Evolutionary conservation across 352 stramenopile species (phyloP).

Genomic region (Pythium biforme): DNA sequence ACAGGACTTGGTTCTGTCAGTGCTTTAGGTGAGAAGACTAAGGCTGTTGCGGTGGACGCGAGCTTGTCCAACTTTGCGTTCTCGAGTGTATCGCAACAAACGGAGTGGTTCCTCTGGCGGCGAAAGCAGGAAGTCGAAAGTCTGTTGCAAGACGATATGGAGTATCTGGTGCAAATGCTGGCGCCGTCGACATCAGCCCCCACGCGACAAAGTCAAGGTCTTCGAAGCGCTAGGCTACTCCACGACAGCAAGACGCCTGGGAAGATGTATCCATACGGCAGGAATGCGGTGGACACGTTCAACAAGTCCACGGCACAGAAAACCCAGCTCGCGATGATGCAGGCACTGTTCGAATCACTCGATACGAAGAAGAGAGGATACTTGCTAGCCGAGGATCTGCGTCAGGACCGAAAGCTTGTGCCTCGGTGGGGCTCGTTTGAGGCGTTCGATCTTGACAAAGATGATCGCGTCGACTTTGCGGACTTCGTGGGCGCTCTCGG

Average conservation of each 20-base stretch:
- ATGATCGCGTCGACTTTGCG: conserved; percentile 45
- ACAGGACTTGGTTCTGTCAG: conserved; percentile 26
- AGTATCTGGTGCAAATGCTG: conserved; percentile 46
- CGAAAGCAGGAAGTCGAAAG: conserved; percentile 68
- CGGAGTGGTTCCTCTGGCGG: conserved; percentile 79
- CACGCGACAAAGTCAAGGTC: not conserved
- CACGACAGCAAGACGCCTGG: not conserved
- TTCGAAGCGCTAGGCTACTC: not conserved
- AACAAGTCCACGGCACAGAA: conserved; percentile 43
- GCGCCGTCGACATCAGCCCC: not conserved
- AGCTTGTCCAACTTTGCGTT: conserved; percentile 65
- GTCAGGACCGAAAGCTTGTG: not conserved
- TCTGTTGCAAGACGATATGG: conserved; percentile 60
- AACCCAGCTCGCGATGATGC: conserved; percentile 52
- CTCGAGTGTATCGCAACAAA: conserved; percentile 55
- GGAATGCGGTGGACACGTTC: conserved; percentile 53
- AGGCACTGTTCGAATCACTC: conserved; percentile 33
- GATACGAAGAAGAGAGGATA: conserved; percentile 41
- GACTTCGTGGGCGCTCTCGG: conserved; percentile 62
- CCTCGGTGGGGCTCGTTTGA: conserved; percentile 43
- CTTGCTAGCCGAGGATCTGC: conserved; percentile 25
- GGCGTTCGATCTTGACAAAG: conserved; percentile 50
- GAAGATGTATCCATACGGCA: conserved; percentile 66
- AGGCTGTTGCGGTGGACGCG: conserved; percentile 1
- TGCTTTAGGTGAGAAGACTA: not conserved